phyloP scores from a whole-genome alignment of 108 stramenopile species.

The Pseudonitzschia pungens region DNA sequence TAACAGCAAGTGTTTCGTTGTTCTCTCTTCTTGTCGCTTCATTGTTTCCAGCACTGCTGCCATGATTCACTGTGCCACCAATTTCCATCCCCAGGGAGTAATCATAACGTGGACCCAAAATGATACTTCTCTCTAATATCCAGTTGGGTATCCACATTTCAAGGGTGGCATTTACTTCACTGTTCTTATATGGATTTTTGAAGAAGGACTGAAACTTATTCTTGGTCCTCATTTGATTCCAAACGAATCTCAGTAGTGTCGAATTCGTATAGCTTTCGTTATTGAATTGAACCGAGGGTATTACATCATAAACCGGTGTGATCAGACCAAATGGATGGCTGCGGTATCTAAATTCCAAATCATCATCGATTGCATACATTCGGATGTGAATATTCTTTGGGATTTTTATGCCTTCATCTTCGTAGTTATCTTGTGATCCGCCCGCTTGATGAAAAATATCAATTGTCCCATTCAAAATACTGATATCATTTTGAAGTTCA shows the following conservation, averaged over 20 bases:
- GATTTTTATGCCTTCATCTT: neutral
- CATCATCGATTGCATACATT: slow-evolving; percentile 6
- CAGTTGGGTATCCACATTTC: slow-evolving; percentile 13
- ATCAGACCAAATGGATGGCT: neutral
- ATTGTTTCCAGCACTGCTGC: neutral
- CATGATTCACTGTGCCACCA: slow-evolving; percentile 4
- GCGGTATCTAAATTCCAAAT: neutral
- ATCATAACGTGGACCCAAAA: neutral
- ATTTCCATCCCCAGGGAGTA: slow-evolving; percentile 7
- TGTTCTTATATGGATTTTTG: neutral
- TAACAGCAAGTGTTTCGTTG: neutral
- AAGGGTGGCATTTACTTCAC: neutral
- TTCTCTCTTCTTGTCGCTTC: neutral
- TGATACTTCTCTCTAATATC: neutral
- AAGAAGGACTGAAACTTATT: neutral
- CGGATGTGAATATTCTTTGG: slow-evolving; percentile 14
- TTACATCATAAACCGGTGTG: neutral
- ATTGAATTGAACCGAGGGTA: neutral
- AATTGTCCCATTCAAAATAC: too few relatives aligned
- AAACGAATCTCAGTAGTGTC: neutral
- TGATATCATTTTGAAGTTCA: too few relatives aligned
- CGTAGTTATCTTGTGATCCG: neutral
- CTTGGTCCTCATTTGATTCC: neutral
- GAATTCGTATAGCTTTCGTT: neutral
- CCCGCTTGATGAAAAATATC: too few relatives aligned